phyloP scores from a whole-genome alignment of 129 eudicot genomes.

The Calendula officinalis region DNA sequence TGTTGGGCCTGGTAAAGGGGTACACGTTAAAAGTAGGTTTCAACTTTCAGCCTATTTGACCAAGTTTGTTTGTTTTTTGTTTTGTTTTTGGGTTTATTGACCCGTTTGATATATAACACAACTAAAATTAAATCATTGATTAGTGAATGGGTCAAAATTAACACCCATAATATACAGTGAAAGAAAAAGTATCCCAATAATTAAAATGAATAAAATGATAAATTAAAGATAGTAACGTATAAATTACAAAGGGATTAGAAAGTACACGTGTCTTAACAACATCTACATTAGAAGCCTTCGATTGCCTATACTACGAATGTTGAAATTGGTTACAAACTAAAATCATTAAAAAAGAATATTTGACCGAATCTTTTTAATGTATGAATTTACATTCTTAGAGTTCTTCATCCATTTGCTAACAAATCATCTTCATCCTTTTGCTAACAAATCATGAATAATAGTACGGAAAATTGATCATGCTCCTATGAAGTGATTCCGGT shows the following conservation, averaged over 20 bases:
- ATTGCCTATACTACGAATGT: constrained; percentile 42
- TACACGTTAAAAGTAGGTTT: too few relatives aligned
- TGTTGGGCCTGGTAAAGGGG: too few relatives aligned
- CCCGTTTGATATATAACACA: too few relatives aligned
- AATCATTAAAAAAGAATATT: not conserved
- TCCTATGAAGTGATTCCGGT: too few relatives aligned
- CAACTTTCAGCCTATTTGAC: too few relatives aligned
- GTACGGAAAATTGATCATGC: constrained; percentile 66
- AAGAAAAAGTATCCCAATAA: too few relatives aligned
- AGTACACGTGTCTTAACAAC: constrained; percentile 61
- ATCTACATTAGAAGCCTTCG: constrained; percentile 47
- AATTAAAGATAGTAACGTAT: not conserved
- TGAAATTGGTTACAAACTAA: not conserved
- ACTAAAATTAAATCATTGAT: too few relatives aligned
- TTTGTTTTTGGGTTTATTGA: too few relatives aligned
- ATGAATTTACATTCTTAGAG: constrained; percentile 59
- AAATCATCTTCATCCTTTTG: constrained; percentile 43
- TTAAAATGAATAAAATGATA: not conserved
- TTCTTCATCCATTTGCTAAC: constrained; percentile 37
- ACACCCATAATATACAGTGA: too few relatives aligned
- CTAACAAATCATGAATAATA: constrained; percentile 71
- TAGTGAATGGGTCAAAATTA: too few relatives aligned
- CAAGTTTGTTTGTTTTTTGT: too few relatives aligned
- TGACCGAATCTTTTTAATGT: not conserved
- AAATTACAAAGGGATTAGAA: constrained; percentile 6